Conservation (phyloP, 1,139 yeast genomes). For the Suhomyces chickasaworum region DNA sequence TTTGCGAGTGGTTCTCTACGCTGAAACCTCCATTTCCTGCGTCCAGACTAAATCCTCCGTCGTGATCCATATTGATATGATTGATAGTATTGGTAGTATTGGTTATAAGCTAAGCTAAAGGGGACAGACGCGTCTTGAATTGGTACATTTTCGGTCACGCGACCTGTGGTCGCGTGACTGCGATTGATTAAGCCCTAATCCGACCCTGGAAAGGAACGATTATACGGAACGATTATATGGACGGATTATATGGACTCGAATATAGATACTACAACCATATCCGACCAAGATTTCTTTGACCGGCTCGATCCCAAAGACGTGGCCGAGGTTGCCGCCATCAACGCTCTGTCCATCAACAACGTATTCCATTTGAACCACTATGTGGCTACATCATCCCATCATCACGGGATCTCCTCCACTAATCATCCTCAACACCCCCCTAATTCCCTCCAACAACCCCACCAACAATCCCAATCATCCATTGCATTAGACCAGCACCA, state of each 20-base stretch:
- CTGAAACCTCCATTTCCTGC: constrained; percentile 31
- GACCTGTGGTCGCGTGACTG: not conserved
- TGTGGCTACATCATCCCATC: constrained; percentile 15
- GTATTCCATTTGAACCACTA: constrained; percentile 22
- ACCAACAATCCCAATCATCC: not conserved
- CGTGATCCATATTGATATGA: constrained; percentile 21
- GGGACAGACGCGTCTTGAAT: constrained; percentile 1
- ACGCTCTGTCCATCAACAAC: constrained; percentile 12
- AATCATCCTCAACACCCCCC: not conserved
- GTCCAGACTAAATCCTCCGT: constrained; percentile 34
- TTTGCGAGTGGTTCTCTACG: constrained; percentile 35
- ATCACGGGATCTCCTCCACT: not conserved
- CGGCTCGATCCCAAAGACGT: constrained; percentile 13
- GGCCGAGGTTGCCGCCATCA: constrained; percentile 6
- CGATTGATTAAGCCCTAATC: too few species aligned
- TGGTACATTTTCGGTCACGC: not conserved
- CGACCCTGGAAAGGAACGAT: too few species aligned
- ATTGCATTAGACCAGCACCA: not conserved
- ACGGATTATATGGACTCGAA: constrained; percentile 16
- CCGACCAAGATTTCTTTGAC: constrained; percentile 13
- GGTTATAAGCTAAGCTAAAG: not conserved
- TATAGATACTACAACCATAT: constrained; percentile 15
- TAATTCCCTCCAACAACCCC: not conserved
- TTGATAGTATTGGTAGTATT: too few species aligned
- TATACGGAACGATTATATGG: too few species aligned